Evolutionary conservation across 2,329 filamentous ascomycete genomes (phyloP), one percentile per base, ranked within the genome.

Genomic region (Cordyceps fumosorosea): DNA sequence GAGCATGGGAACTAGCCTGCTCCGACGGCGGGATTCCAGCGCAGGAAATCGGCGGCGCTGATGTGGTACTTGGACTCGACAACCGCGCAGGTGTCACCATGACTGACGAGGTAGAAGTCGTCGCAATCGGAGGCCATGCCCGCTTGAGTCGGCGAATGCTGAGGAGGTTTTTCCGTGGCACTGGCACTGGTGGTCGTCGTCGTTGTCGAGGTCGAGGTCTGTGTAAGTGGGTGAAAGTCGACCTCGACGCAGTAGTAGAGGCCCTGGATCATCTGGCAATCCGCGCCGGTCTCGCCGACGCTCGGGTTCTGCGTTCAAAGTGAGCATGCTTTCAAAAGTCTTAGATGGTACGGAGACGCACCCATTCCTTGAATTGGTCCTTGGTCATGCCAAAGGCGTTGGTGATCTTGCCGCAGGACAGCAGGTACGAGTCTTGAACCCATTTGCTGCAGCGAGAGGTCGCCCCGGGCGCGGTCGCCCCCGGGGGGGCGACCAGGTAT

Each of bases 191-290:
- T 52, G 29, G 16, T 52, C 16, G 50, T 37, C 20, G 53, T 55
- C 53, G 53, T 24, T 26, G 22, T 44, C 34, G 53, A 26, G 11
- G 53, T 42, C 24, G 52, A 42, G n/a, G 52, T 40, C 52, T 16
- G 32, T 37, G 53, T 55, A 29, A 55, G 53, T 20, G 34, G 34
- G 53, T 42, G 40, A 55, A 55, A 55, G 53, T 55, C 53, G 20
- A 55, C 40, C 53, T 55, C 53, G 6, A 55, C 53, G 53, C 53
- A 55, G 37, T 55, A 55, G 53, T 55, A 55, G 16, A 55, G 40
- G 40, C 53, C 53, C 40, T 29, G 34, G 53, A 55, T 44, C 53
- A 55, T 55, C 34, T 55, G 34, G 44, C 53, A 55, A 29, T 44
- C 53, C 24, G 20, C 16, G 53, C 53, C 53, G 24, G 34, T 55